Evolutionary conservation across 257 asterid species (phyloP), one percentile per base, ranked within the genome.

Genomic region (Nicotiana undulata): DNA sequence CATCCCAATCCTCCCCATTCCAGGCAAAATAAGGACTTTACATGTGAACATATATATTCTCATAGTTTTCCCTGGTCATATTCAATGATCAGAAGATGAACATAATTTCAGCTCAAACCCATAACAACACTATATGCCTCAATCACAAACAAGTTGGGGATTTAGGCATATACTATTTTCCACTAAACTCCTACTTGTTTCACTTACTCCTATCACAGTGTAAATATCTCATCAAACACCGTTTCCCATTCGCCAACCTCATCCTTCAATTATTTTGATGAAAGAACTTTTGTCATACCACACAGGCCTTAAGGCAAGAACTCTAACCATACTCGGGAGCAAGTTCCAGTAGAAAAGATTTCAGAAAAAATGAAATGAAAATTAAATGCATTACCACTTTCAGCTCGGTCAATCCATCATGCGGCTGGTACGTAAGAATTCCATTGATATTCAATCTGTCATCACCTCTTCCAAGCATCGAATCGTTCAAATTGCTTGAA

Each of bases 341-440:
- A 17, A 46, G 44, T 74, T 74, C 61, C 26, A 26, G 61, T 46
- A 46, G 60, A 16, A 17, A 55, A 5, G 10, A 55, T 55, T 15
- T 55, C 56, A 51, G 1, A 8, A 20, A 59, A 49, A 49, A 49
- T 3, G 3, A 63, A 61, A 44, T 22, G 46, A 46, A 78, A 60
- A 52, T 61, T 16, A 81, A 59, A 8, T 56, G 58, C 79, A 59
- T 59, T 85, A 95, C 98, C 97, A 89, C 86, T 96, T 96, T 96
- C 81, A 92, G 90, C 82, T 88, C 96, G 90, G 88, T 55, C 37
- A 89, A 55, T 76, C 99, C 99, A 81, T 95, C 98, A 83, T 84
- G 82, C 0, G 98, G 98, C 86, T 92, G 97, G 87, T 95, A 95
- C 0, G 91, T 82, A 8, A 97, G 92, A 74, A 93, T 91, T 49